phyloP scores from a whole-genome alignment of 371 early-diverging fungal genomes.

The Blastocladiella emersonii region DNA sequence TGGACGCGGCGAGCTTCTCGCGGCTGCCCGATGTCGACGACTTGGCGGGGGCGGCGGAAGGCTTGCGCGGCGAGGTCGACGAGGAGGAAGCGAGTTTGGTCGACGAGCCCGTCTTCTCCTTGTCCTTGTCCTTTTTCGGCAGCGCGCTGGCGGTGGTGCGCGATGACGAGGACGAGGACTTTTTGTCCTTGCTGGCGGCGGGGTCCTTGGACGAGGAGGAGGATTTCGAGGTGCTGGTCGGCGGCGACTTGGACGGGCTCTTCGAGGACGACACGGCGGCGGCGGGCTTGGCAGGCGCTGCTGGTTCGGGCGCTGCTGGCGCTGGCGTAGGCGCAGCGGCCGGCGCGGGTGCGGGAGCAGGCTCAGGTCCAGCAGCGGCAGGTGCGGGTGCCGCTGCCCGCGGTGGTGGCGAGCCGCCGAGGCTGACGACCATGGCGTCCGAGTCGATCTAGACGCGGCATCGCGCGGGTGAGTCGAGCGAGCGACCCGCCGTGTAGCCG shows the following conservation, averaged over 20 bases:
- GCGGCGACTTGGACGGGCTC: neutral
- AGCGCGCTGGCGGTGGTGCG: neutral
- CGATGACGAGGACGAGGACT: neutral
- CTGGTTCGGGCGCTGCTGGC: neutral
- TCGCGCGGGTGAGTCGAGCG: too few species aligned
- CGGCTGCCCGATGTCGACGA: neutral
- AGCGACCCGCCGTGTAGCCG: too few species aligned
- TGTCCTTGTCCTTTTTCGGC: constrained; percentile 1
- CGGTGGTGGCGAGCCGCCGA: neutral
- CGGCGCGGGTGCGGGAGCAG: neutral
- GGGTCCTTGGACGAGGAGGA: neutral
- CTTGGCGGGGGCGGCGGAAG: neutral
- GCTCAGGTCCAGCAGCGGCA: neutral
- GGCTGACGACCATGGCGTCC: neutral
- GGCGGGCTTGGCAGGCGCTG: neutral
- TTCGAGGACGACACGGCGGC: neutral
- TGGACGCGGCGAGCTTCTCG: constrained; percentile 1
- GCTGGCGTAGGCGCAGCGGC: neutral
- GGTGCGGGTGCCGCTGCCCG: neutral
- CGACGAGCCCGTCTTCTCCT: neutral
- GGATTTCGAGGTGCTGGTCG: neutral
- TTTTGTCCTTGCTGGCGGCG: neutral
- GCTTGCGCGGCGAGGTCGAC: neutral
- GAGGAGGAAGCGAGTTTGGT: neutral
- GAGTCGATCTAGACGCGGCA: neutral